A percentile compares a stretch with the other conserved stretches of the same genome.
Evolutionary conservation across 2,329 filamentous ascomycete species (phyloP).

Genomic region (Penicillium vulpinum): DNA sequence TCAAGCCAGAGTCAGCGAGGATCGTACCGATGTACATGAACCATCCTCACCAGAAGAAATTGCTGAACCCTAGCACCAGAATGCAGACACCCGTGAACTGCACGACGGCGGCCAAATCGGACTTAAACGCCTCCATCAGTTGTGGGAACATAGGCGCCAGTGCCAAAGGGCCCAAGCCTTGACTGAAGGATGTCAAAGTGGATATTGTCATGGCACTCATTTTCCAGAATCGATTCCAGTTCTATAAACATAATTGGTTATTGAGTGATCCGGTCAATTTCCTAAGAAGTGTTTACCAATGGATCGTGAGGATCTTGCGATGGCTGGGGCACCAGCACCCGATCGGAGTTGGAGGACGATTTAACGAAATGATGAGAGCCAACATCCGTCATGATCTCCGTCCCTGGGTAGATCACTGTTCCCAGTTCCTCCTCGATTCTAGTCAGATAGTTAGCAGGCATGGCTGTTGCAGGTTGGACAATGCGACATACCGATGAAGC

Average conservation of each 20-base stretch:
- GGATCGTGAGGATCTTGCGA: constrained; percentile 50
- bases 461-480: background rate
- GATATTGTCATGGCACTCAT: constrained; percentile 49
- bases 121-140: constrained; percentile 57
- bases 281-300: constrained; percentile 30
- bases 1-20: background rate
- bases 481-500: constrained; percentile 24
- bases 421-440: constrained; percentile 55
- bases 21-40: background rate
- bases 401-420: constrained; percentile 57
- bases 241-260: constrained; percentile 27
- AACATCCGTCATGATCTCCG: constrained; percentile 62
- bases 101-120: constrained; percentile 54
- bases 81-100: constrained; percentile 60
- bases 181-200: constrained; percentile 52
- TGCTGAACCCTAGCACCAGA: constrained; percentile 59
- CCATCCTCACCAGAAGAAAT: constrained; percentile 56
- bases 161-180: constrained; percentile 57
- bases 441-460: constrained; percentile 39
- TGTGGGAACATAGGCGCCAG: constrained; percentile 61
- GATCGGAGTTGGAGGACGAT: constrained; percentile 39
- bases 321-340: constrained; percentile 55
- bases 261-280: background rate
- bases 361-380: constrained; percentile 66
- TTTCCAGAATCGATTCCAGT: constrained; percentile 53